phyloP scores from a whole-genome alignment of 2,329 filamentous ascomycete species.

The Trichoderma atroviride region DNA sequence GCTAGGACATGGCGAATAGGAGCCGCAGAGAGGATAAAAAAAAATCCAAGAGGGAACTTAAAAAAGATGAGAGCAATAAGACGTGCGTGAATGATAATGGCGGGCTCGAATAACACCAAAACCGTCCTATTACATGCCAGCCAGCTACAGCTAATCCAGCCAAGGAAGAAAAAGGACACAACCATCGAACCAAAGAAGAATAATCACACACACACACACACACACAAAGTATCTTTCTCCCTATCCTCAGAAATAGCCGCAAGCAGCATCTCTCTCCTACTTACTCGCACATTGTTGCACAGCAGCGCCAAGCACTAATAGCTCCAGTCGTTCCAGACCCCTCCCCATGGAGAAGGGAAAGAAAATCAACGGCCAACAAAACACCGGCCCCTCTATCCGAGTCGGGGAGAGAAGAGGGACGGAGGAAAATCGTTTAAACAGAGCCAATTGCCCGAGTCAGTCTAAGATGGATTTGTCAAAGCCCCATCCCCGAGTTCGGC shows the following conservation, averaged over 20 bases:
- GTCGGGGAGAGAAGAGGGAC: not conserved
- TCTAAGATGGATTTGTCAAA: not conserved
- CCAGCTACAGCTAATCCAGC: not conserved
- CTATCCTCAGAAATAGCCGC: not conserved
- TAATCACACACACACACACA: not conserved
- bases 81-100: not conserved
- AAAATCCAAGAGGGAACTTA: not conserved
- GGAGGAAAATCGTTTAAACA: not conserved
- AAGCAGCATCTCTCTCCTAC: not conserved
- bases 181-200: not conserved
- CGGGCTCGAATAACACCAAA: not conserved
- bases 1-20: not conserved
- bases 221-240: not conserved
- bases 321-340: slow-evolving; percentile 1
- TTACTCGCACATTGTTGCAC: not conserved
- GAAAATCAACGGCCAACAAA: not conserved
- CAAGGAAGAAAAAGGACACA: not conserved
- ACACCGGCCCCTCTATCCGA: not conserved
- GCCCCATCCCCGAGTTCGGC: not conserved
- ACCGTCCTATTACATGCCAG: not conserved
- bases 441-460: not conserved
- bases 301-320: not conserved
- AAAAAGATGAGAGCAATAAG: not conserved
- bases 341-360: not conserved
- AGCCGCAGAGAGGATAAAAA: not conserved